Evolutionary conservation across 2,329 filamentous ascomycete genomes (phyloP), one percentile per base, ranked within the genome.

Genomic region (Helotiales sp.): DNA sequence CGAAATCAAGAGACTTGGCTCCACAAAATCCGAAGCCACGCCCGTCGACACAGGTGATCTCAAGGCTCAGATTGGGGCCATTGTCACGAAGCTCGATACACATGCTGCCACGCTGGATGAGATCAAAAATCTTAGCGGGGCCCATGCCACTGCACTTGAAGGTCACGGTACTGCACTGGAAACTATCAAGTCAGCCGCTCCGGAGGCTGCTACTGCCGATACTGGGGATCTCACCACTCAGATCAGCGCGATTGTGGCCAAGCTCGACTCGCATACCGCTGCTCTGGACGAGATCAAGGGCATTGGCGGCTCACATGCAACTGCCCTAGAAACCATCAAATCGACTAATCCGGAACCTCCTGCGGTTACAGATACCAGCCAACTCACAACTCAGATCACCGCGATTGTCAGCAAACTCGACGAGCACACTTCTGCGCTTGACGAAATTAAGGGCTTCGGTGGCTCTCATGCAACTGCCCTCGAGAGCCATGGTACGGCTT

Each of bases 121-220:
- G 20, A 61, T 73, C n/a, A 73, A 70, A 47, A 55, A 54, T 13
- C 60, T 64, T 11, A 34, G 47, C 32, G 32, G 13, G 3, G 32
- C 60, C 10, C 69, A 73, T 61, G 32, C 68, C n/a, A 26, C 62
- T 59, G 54, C 52, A 10, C 32, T 64, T 11, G 62, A 59, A 28
- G 61, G 70, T 6, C 73, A 75, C 65, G 60, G 69, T 20, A 52
- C 66, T 11, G 64, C 59, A 10, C 30, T 74, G 13, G 68, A 68
- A 43, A 37, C 34, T 1, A 64, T 71, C 37, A 71, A 64, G 32
- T 50, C 58, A 11, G 22, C 62, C 10, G 22, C 26, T 49, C 20
- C 22, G 10, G 52, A 50, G 7, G 43, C 47, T 40, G 24, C 45
- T 54, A 28, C 59, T 10, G 40, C 28, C 24, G 49, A 40, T n/a